These are phyloP conservation scores for Alternaria triticina DNA, from an alignment of 2,329 filamentous ascomycete genomes.

Conservation along the genomic window DNA sequence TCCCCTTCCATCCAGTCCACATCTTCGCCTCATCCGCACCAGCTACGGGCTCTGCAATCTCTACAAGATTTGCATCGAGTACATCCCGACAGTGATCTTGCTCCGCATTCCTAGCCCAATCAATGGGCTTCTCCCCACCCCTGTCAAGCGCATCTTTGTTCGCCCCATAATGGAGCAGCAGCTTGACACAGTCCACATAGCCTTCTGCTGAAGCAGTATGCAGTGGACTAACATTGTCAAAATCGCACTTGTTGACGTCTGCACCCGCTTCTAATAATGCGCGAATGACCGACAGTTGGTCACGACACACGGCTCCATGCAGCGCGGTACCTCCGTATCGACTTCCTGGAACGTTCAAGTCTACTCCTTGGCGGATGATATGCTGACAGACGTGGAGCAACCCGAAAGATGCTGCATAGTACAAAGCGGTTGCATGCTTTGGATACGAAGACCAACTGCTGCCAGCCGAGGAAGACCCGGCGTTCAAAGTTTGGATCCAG, in stretches of 20 bases:
- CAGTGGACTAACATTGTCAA: not conserved
- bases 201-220: not conserved
- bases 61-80: not conserved
- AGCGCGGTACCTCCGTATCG: not conserved
- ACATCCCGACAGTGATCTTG: not conserved
- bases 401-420: not conserved
- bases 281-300: not conserved
- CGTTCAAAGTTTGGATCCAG: not conserved
- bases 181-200: not conserved
- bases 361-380: not conserved
- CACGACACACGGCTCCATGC: not conserved
- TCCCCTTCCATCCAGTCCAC: not conserved
- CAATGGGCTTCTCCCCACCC: not conserved
- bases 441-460: not conserved
- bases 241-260: not conserved
- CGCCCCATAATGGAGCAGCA: not conserved
- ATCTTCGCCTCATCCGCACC: not conserved
- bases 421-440: not conserved
- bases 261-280: not conserved
- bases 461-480: not conserved
- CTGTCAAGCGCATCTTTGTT: not conserved
- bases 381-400: not conserved
- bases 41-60: not conserved
- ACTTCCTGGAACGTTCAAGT: not conserved
- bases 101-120: not conserved